Percentiles rank a stretch among this genome's conserved stretches.
phyloP scores from a whole-genome alignment of 1,284 basidiomycete species.

The Puccinia coronata region DNA sequence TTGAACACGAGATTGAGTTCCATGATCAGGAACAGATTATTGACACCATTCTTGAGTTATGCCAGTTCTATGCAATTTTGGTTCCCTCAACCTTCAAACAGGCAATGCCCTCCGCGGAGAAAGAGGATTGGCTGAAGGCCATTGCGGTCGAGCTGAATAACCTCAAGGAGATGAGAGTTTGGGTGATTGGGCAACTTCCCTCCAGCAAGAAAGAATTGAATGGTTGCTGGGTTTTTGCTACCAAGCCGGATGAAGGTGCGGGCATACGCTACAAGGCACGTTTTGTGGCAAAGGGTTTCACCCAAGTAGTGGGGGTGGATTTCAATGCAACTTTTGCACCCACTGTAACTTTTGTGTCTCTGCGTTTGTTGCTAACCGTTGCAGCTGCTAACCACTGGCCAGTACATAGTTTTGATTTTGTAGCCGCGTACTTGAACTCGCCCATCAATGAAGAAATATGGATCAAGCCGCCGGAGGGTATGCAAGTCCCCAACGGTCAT shows the following conservation, averaged over 20 bases:
- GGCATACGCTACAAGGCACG: neutral
- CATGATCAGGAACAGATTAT: neutral
- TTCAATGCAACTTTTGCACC: too few relatives aligned
- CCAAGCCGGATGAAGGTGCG: neutral
- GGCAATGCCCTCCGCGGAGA: neutral
- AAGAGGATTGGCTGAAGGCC: neutral
- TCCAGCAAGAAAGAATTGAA: neutral
- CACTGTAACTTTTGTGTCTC: neutral
- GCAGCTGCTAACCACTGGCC: slow-evolving; percentile 3
- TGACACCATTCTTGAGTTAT: too few relatives aligned
- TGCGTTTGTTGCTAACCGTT: neutral
- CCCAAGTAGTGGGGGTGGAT: too few relatives aligned
- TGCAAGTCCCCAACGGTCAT: neutral
- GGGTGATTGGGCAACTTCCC: neutral
- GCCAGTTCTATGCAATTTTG: neutral
- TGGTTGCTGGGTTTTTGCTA: neutral
- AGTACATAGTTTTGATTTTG: slow-evolving; percentile 1
- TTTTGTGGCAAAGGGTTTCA: neutral
- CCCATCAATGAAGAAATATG: slow-evolving; percentile 8
- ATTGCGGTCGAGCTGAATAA: neutral
- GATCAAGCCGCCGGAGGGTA: neutral
- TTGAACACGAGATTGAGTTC: neutral
- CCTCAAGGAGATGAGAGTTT: neutral
- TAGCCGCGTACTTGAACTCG: too few relatives aligned
- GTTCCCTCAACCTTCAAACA: neutral